A percentile compares a stretch with the other conserved stretches of the same genome.
Conservation (phyloP, 179 eudicot genomes). For the Drosera spatulata region DNA sequence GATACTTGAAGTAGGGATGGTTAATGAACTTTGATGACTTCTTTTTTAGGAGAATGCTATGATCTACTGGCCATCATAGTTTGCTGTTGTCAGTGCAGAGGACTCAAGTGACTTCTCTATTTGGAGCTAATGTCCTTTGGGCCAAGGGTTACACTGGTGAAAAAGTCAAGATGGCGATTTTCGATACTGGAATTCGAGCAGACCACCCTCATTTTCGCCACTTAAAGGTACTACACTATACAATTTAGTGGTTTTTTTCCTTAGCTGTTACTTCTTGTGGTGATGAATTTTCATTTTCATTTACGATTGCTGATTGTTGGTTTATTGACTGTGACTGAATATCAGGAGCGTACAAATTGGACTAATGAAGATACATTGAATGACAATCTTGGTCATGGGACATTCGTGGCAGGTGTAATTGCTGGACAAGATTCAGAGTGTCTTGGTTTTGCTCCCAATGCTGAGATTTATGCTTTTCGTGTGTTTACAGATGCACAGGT, state of each 20-base stretch:
- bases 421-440: constrained; percentile 91
- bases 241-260: too few relatives aligned
- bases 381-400: constrained; percentile 98
- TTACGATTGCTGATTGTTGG: too few relatives aligned
- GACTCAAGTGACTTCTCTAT: constrained; percentile 90
- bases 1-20: too few relatives aligned
- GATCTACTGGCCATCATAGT: neutral
- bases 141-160: constrained; percentile 86
- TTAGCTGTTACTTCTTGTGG: too few relatives aligned
- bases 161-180: constrained; percentile 94
- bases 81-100: constrained; percentile 37
- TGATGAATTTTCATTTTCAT: too few relatives aligned
- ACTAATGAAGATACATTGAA: constrained; percentile 89
- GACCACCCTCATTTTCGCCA: constrained; percentile 94
- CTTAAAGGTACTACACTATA: constrained; percentile 58
- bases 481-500: constrained; percentile 99
- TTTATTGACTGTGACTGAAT: neutral
- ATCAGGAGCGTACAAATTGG: constrained; percentile 98
- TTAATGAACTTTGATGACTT: too few relatives aligned
- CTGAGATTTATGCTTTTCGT: constrained; percentile 93
- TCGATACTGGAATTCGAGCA: constrained; percentile 94
- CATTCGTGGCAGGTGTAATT: constrained; percentile 96
- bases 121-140: constrained; percentile 91
- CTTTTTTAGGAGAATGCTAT: too few relatives aligned
- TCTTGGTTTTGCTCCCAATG: constrained; percentile 95